A percentile compares a stretch with the other conserved stretches of the same genome.
phyloP scores from a whole-genome alignment of 2,329 filamentous ascomycete genomes.

The Ustilaginoidea virens region DNA sequence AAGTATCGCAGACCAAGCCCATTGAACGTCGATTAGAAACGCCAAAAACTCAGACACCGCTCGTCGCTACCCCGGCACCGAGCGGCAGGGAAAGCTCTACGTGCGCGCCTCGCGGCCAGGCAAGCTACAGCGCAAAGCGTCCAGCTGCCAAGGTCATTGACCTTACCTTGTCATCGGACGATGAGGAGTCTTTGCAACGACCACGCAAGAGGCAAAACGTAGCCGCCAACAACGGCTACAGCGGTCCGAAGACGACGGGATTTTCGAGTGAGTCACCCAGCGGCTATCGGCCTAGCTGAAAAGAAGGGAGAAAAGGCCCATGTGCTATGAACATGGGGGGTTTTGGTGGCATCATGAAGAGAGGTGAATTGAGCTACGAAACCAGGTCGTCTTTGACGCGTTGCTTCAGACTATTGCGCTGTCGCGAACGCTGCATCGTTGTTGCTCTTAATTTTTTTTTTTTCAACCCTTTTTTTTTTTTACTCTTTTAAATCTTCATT shows the following conservation, averaged over 20 bases:
- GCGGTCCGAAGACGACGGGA: slow-evolving; percentile 7
- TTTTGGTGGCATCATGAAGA: too few species aligned
- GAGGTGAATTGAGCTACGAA: too few species aligned
- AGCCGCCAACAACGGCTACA: slow-evolving; percentile 11
- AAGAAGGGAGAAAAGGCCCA: not conserved
- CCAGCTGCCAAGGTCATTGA: slow-evolving; percentile 40
- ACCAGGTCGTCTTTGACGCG: too few species aligned
- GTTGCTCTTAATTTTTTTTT: too few species aligned
- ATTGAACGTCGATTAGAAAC: slow-evolving; percentile 20
- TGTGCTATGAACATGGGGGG: not conserved
- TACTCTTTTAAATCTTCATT: slow-evolving; percentile 2
- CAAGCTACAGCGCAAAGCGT: slow-evolving; percentile 29
- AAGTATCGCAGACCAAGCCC: slow-evolving; percentile 28
- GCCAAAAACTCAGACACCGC: slow-evolving; percentile 19
- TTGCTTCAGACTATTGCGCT: too few species aligned
- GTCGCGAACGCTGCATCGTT: too few species aligned
- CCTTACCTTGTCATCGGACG: slow-evolving; percentile 39
- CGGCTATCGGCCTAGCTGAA: slow-evolving; percentile 6
- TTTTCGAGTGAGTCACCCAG: slow-evolving; percentile 11
- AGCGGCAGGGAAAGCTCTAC: slow-evolving; percentile 19
- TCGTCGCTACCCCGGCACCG: slow-evolving; percentile 22
- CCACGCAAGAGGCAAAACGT: slow-evolving; percentile 31
- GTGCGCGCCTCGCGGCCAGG: slow-evolving; percentile 17
- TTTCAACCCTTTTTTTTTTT: too few species aligned
- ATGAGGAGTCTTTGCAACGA: slow-evolving; percentile 30